Base-by-base conservation (phyloP, 1,139 yeast genomes). In the Scheffersomyces quercinus region DNA sequence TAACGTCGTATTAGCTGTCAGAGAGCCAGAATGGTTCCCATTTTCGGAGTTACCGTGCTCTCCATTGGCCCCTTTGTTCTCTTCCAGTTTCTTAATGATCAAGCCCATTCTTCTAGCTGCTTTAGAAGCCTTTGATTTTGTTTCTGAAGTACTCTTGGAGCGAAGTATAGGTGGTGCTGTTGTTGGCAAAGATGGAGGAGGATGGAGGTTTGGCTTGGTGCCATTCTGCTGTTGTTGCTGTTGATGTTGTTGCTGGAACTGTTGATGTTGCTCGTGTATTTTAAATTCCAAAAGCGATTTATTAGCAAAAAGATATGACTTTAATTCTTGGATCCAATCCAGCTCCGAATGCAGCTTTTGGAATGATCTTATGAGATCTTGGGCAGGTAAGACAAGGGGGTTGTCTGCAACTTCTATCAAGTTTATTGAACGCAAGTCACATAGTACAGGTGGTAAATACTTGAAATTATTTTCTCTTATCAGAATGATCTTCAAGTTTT, bases 331-430 rank as follows among this genome's bases (percentile, higher is more conserved):
- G 3, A 83, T 68, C 80, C 87, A 83, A 44, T 81, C 86, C 2
- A 67, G 62, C 20, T 77, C 78, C 11, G 72, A 63, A 31, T 62
- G 58, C 45, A 67, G 73, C 41, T 64, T 64, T 47, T 59, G 79
- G 49, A 60, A 73, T 36, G 50, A 61, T 48, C 54, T 64, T 40
- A 75, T 59, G 9, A 60, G 46, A 12, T 72, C 77, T 14, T 56
- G 34, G 4, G 84, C 71, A 0, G 88, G 86, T 44, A 74, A 54
- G 2, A 75, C 58, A 41, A 87, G 70, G 1, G 90, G 89, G 51
- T 88, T 87, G 32, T 77, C 81, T n/a, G 81, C 82, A 4, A 85
- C 70, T 56, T 86, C 93, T n/a, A 88, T 67, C 41, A 85, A 76
- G 47, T 78, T 75, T 41, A 88, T 70, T 42, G 71, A 73, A 3